Percentiles rank a stretch among this genome's conserved stretches.
phyloP scores from a whole-genome alignment of 805 yeast species.

The Brettanomyces bruxellensis region DNA sequence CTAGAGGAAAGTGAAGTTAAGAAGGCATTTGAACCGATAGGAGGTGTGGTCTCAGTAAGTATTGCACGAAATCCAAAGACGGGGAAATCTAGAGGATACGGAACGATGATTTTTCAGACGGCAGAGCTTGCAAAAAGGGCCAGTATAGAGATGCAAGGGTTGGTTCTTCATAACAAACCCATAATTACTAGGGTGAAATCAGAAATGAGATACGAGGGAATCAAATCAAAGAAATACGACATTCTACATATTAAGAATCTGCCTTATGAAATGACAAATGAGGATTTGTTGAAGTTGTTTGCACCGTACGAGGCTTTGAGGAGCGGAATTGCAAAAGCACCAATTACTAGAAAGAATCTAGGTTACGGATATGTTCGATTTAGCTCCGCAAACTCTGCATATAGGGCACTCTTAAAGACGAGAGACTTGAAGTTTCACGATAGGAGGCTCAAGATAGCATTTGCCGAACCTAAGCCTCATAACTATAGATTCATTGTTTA shows the following conservation, averaged over 20 bases:
- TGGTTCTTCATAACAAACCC: slow-evolving; percentile 20
- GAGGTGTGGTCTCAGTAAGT: slow-evolving; percentile 11
- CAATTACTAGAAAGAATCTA: slow-evolving; percentile 18
- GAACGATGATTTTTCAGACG: slow-evolving; percentile 15
- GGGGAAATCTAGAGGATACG: slow-evolving; percentile 17
- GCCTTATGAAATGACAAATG: slow-evolving; percentile 19
- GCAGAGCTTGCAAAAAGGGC: slow-evolving; percentile 17
- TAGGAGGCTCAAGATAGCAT: slow-evolving; percentile 29
- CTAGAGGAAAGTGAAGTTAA: slow-evolving; percentile 14
- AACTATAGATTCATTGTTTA: slow-evolving; percentile 19
- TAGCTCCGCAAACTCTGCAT: slow-evolving; percentile 31
- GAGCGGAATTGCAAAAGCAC: slow-evolving; percentile 21
- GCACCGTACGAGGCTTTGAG: slow-evolving; percentile 20
- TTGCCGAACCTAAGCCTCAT: slow-evolving; percentile 18
- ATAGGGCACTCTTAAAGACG: slow-evolving; percentile 34
- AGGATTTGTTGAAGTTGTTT: slow-evolving; percentile 16
- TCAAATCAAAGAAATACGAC: slow-evolving; percentile 10
- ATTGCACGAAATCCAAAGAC: slow-evolving; percentile 10
- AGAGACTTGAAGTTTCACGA: slow-evolving; percentile 36
- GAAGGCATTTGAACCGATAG: slow-evolving; percentile 19
- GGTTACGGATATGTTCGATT: slow-evolving; percentile 64
- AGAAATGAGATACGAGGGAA: slow-evolving; percentile 6
- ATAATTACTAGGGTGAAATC: slow-evolving; percentile 13
- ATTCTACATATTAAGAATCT: slow-evolving; percentile 19
- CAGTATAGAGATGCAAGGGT: slow-evolving; percentile 23